These are phyloP conservation scores for Teratosphaeria pseudoeucalypti DNA, from an alignment of 2,329 filamentous ascomycete genomes.

Conservation along the genomic window DNA sequence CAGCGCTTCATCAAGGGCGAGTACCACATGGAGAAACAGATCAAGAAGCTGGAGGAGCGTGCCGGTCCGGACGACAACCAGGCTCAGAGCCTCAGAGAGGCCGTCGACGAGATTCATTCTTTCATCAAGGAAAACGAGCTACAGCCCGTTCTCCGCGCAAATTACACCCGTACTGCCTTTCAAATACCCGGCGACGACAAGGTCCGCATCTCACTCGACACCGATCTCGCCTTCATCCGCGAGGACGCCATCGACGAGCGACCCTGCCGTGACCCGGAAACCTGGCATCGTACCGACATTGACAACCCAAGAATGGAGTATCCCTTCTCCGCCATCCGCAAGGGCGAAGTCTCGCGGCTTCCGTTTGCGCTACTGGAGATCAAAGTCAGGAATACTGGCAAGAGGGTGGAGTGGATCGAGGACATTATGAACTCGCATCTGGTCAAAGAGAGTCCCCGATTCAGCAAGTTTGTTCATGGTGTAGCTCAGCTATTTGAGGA, in stretches of 20 bases:
- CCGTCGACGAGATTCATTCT: constrained; percentile 65
- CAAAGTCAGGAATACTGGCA: constrained; percentile 53
- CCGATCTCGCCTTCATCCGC: constrained; percentile 76
- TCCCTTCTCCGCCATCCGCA: constrained; percentile 77
- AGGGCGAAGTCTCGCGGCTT: constrained; percentile 84
- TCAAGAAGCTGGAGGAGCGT: constrained; percentile 72
- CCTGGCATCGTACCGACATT: constrained; percentile 89
- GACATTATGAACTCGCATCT: constrained; percentile 90
- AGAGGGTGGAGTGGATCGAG: constrained; percentile 75
- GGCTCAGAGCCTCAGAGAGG: constrained; percentile 58
- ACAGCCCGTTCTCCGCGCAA: constrained; percentile 77
- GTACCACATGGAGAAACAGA: constrained; percentile 84
- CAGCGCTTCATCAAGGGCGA: constrained; percentile 75
- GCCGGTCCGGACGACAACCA: constrained; percentile 57
- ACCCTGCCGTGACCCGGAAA: constrained; percentile 77
- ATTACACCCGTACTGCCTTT: constrained; percentile 90
- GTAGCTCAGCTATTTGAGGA: constrained; percentile 85
- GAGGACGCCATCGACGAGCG: constrained; percentile 69
- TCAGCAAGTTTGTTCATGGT: constrained; percentile 96
- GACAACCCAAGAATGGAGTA: constrained; percentile 74
- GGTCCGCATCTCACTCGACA: constrained; percentile 86
- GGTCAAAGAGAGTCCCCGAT: constrained; percentile 77
- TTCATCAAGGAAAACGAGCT: constrained; percentile 70
- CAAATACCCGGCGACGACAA: constrained; percentile 89
- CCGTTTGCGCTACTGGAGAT: constrained; percentile 88